Evolutionary conservation across 306 rosid genomes (phyloP).

Genomic region (barrel medic (Medicago truncatula)): MtrunA17r5.0-ANR NC_053043.1:30140001-30140500

Average conservation of each 20-base stretch:
- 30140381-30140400: not conserved
- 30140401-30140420: not conserved
- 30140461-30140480: not conserved
- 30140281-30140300: not conserved
- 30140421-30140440: not conserved
- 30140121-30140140: too few species aligned
- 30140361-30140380: not conserved
- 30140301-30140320: not conserved
- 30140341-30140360: not conserved
- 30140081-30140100: not conserved
- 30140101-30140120: too few species aligned
- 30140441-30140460: not conserved
- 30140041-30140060: not conserved
- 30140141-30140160: too few species aligned
- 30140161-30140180: too few species aligned
- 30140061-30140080: not conserved
- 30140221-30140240: too few species aligned
- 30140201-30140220: not conserved
- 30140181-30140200: too few species aligned
- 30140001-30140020: slow-evolving; percentile 81
- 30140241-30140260: not conserved
- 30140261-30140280: not conserved
- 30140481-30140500: not conserved
- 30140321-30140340: not conserved
- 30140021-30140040: not conserved